phyloP scores from a whole-genome alignment of 495 filamentous ascomycete genomes.

The Penicillium bialowiezense region DNA sequence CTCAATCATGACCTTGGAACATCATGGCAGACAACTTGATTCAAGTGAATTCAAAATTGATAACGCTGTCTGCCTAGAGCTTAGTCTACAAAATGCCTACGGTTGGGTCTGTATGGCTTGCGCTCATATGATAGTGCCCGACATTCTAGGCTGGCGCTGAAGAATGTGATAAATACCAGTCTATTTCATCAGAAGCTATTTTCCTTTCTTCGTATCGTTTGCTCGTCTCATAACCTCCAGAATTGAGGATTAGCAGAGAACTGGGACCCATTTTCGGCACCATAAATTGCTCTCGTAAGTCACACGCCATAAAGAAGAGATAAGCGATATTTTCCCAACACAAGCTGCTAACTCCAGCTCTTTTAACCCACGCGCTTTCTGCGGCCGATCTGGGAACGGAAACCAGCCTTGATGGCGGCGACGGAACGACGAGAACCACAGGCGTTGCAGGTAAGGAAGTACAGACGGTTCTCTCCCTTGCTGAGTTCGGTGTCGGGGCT shows the following conservation, averaged over 20 bases:
- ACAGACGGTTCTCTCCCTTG: constrained; percentile 97
- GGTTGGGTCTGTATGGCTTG: background rate
- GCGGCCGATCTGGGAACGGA: constrained; percentile 97
- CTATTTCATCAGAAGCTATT: constrained; percentile 25
- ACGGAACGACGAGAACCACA: constrained; percentile 89
- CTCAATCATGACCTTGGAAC: too few relatives aligned
- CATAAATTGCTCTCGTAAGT: constrained; percentile 12
- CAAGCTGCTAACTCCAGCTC: constrained; percentile 7
- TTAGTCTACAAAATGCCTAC: too few relatives aligned
- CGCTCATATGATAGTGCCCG: too few relatives aligned
- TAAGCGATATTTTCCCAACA: constrained; percentile 18
- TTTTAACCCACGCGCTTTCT: constrained; percentile 60
- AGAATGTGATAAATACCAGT: constrained; percentile 7
- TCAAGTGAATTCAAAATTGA: too few relatives aligned
- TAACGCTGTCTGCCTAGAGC: too few relatives aligned
- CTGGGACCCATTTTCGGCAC: constrained; percentile 10
- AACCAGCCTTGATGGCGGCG: constrained; percentile 98
- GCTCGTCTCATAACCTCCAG: constrained; percentile 14
- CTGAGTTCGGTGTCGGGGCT: constrained; percentile 64
- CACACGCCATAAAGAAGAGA: constrained; percentile 24
- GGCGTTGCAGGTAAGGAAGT: constrained; percentile 81
- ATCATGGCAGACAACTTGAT: too few relatives aligned
- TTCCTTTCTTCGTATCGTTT: constrained; percentile 23
- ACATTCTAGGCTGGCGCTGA: too few relatives aligned
- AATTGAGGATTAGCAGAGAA: constrained; percentile 7